Percentiles rank a stretch among this genome's conserved stretches.
phyloP scores from a whole-genome alignment of 2,329 filamentous ascomycete species.

The Emergomyces orientalis region DNA sequence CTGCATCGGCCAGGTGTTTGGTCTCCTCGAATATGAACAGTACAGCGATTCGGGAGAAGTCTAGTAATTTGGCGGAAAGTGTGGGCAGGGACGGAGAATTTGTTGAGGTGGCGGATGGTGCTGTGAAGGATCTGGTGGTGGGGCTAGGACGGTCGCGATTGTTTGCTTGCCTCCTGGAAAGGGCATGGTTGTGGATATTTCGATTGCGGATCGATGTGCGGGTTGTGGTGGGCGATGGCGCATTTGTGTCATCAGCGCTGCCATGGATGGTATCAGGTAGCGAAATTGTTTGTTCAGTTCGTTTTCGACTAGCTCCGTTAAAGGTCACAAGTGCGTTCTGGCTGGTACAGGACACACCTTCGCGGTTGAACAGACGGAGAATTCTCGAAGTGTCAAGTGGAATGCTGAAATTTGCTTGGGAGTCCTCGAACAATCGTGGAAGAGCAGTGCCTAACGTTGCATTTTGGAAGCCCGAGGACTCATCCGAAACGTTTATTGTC shows the following conservation, averaged over 20 bases:
- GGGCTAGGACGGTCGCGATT: constrained; percentile 5
- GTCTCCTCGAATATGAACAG: constrained; percentile 22
- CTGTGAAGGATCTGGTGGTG: constrained; percentile 13
- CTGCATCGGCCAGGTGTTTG: constrained; percentile 14
- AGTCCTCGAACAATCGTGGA: constrained; percentile 59
- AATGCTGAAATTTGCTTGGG: constrained; percentile 62
- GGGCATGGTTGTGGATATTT: background rate
- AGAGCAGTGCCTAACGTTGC: constrained; percentile 75
- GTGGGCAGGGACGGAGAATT: constrained; percentile 8
- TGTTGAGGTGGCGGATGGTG: constrained; percentile 25
- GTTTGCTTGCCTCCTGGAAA: background rate
- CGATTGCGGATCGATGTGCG: background rate
- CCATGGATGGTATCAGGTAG: background rate
- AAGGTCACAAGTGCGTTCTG: constrained; percentile 88
- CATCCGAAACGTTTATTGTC: constrained; percentile 36
- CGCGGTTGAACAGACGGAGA: constrained; percentile 64
- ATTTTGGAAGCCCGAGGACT: constrained; percentile 42
- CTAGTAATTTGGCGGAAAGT: constrained; percentile 15
- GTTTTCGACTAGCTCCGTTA: constrained; percentile 43
- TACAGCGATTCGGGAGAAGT: constrained; percentile 22
- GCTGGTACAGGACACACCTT: constrained; percentile 67
- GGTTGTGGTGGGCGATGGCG: background rate
- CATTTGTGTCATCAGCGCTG: constrained; percentile 7
- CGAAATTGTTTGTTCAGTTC: constrained; percentile 7
- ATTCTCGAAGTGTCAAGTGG: constrained; percentile 61